Conservation (phyloP, 495 filamentous ascomycete genomes). For the Penicillium taxi region DNA sequence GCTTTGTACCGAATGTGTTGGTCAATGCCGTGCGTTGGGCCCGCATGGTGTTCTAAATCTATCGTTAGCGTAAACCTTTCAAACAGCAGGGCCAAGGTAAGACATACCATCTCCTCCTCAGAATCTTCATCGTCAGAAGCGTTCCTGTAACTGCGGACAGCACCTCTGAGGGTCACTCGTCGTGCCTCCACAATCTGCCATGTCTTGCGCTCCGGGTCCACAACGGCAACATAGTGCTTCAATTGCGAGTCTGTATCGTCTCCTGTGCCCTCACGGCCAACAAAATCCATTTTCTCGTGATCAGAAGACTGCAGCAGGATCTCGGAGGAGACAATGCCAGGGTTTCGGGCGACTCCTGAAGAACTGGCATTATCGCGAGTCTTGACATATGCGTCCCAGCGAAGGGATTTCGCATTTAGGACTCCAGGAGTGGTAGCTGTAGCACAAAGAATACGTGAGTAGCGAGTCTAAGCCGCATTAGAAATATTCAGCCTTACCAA, state of each 20-base stretch:
- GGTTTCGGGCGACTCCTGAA: slow-evolving; percentile 34
- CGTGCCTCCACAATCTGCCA: slow-evolving; percentile 69
- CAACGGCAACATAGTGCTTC: slow-evolving; percentile 82
- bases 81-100: background rate
- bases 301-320: slow-evolving; percentile 72
- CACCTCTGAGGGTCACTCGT: slow-evolving; percentile 62
- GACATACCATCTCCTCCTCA: slow-evolving; percentile 29
- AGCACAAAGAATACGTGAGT: too few species aligned
- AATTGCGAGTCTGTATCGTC: slow-evolving; percentile 56
- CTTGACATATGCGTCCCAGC: slow-evolving; percentile 58
- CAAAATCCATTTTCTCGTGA: slow-evolving; percentile 73
- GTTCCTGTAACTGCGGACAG: slow-evolving; percentile 46
- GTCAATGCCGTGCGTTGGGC: slow-evolving; percentile 65
- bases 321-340: slow-evolving; percentile 43
- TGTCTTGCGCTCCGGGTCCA: slow-evolving; percentile 62
- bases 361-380: slow-evolving; percentile 30
- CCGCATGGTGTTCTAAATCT: slow-evolving; percentile 42
- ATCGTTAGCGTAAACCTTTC: background rate
- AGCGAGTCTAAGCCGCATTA: background rate
- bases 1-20: slow-evolving; percentile 87
- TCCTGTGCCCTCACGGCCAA: slow-evolving; percentile 59
- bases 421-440: slow-evolving; percentile 66
- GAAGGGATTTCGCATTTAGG: slow-evolving; percentile 44
- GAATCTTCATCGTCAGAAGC: slow-evolving; percentile 36
- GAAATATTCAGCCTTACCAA: slow-evolving; percentile 31